Evolutionary conservation across 1,139 yeast species (phyloP).

Genomic region (Protomyces inouyei): DNA sequence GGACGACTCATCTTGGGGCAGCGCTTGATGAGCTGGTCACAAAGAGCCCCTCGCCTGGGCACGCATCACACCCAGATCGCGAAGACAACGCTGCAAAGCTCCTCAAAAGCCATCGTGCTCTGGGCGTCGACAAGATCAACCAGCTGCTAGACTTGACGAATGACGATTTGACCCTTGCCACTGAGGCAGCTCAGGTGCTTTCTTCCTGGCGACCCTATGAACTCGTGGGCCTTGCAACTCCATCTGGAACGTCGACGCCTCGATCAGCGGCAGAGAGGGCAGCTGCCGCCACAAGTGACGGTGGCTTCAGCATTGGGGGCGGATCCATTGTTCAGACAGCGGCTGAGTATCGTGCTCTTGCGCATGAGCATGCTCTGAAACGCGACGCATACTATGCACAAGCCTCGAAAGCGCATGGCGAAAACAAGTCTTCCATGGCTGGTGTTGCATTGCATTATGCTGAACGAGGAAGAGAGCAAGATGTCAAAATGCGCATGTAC

Average conservation of each 20-base stretch:
- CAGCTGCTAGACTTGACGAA: slow-evolving; percentile 4
- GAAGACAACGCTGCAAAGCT: not conserved
- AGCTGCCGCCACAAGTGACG: not conserved
- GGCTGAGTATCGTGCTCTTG: slow-evolving; percentile 20
- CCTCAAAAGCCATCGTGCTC: not conserved
- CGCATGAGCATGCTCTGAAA: slow-evolving; percentile 10
- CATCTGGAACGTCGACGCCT: not conserved
- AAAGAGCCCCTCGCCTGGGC: not conserved
- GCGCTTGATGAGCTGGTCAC: slow-evolving; percentile 9
- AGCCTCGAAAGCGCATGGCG: slow-evolving; percentile 23
- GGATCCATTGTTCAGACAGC: not conserved
- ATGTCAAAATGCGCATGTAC: slow-evolving; percentile 15
- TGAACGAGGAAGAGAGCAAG: slow-evolving; percentile 24
- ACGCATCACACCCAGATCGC: not conserved
- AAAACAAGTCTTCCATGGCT: slow-evolving; percentile 15
- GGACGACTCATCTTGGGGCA: slow-evolving; percentile 14
- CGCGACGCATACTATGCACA: slow-evolving; percentile 26
- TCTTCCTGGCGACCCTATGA: slow-evolving; percentile 12
- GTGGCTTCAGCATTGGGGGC: too few relatives aligned
- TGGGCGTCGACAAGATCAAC: not conserved
- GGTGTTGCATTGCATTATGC: slow-evolving; percentile 27
- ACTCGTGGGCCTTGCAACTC: not conserved
- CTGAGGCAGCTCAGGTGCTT: slow-evolving; percentile 13
- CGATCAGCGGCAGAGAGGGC: not conserved
- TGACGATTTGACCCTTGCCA: slow-evolving; percentile 1